Conservation (phyloP, 1,284 basidiomycete genomes). For the Cutaneotrichosporon arboriforme region DNA sequence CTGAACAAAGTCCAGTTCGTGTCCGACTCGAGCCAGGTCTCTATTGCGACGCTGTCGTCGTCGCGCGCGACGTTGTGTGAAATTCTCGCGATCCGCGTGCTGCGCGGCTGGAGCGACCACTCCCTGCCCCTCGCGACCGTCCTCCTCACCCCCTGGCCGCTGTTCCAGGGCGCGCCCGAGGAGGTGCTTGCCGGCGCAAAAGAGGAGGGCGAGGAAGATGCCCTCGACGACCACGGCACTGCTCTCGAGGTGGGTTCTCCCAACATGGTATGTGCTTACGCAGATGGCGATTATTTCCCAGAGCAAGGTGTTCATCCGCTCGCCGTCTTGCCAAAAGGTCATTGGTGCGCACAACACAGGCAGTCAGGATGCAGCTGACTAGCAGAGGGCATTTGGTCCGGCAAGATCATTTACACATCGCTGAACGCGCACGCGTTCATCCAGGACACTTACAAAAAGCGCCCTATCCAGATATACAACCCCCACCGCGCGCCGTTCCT, state of each 20-base stretch:
- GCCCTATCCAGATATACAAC: conserved; percentile 88
- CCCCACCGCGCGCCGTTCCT: conserved; percentile 84
- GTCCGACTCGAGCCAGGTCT: conserved; percentile 58
- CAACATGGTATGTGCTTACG: neutral
- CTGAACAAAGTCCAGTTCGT: conserved; percentile 82
- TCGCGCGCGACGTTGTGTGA: conserved; percentile 80
- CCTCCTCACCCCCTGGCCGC: conserved; percentile 78
- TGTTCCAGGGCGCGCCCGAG: conserved; percentile 74
- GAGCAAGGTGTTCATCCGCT: conserved; percentile 80
- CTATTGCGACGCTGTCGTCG: conserved; percentile 58
- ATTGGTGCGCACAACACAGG: conserved; percentile 52
- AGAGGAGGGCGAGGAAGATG: conserved; percentile 60
- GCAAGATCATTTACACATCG: conserved; percentile 83
- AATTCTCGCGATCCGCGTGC: conserved; percentile 73
- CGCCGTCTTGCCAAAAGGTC: conserved; percentile 76
- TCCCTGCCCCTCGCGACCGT: conserved; percentile 71
- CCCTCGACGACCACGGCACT: conserved; percentile 75
- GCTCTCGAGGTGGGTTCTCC: conserved; percentile 60
- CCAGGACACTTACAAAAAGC: conserved; percentile 89
- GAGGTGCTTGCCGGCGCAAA: conserved; percentile 59
- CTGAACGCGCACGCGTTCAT: conserved; percentile 78
- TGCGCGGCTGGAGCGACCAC: conserved; percentile 70
- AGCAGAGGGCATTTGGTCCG: conserved; percentile 53
- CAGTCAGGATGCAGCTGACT: neutral
- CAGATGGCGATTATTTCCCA: conserved; percentile 75